These are phyloP conservation scores for Clavaria fumosa DNA, from an alignment of 768 basidiomycete genomes.

Conservation along the genomic window DNA sequence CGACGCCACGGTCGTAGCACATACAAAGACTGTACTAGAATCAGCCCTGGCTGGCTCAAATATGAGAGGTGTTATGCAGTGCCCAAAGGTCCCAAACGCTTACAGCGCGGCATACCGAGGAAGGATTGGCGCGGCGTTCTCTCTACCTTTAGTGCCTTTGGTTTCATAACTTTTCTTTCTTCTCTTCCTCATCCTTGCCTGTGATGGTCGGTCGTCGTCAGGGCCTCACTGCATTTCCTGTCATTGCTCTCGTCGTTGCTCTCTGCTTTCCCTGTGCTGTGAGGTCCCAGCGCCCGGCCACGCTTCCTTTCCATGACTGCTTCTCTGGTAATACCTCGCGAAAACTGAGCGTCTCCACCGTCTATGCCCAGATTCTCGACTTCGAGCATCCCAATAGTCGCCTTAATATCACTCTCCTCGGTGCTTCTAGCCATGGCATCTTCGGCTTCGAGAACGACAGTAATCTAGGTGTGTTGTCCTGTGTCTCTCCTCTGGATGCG, in stretches of 20 bases:
- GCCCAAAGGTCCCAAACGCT: too few species aligned
- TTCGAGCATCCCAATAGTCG: conserved; percentile 26
- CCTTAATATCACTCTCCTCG: conserved; percentile 63
- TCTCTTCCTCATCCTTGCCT: too few species aligned
- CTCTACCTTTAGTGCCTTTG: too few species aligned
- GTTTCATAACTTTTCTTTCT: too few species aligned
- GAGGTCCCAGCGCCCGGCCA: conserved; percentile 40
- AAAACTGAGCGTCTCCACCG: conserved; percentile 50
- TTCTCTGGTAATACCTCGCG: conserved; percentile 36
- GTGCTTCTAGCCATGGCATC: conserved; percentile 42
- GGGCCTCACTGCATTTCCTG: too few species aligned
- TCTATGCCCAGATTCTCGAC: conserved; percentile 57
- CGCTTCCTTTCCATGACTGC: conserved; percentile 53
- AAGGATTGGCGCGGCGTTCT: too few species aligned
- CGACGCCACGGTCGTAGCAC: too few species aligned
- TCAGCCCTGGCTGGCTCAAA: too few species aligned
- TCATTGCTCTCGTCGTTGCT: not conserved
- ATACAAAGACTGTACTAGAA: too few species aligned
- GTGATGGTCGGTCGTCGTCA: too few species aligned
- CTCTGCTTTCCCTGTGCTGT: not conserved
- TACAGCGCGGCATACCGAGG: too few species aligned
- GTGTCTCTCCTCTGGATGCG: conserved; percentile 1
- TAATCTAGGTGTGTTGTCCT: conserved; percentile 52
- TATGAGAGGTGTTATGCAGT: too few species aligned
- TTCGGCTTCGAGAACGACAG: conserved; percentile 42